Percentiles rank a stretch among this genome's conserved stretches.
Evolutionary conservation across 2,329 filamentous ascomycete species (phyloP).

Genomic region (Penicillium psychrosexuale): DNA sequence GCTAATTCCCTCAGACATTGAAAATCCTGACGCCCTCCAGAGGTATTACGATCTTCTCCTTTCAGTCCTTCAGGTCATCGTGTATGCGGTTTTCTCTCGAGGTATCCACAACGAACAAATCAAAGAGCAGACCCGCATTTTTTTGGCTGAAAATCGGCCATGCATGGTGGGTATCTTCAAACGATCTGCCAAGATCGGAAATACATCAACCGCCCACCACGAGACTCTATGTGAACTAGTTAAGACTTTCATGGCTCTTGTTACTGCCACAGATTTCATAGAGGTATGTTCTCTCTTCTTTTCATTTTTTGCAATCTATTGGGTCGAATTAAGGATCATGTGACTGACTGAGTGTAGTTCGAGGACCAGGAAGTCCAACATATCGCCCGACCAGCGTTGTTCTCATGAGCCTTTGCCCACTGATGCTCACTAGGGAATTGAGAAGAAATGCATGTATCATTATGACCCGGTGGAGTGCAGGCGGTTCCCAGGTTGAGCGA

Average conservation of each 20-base stretch:
- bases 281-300: constrained; percentile 62
- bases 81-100: constrained; percentile 74
- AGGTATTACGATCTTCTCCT: constrained; percentile 83
- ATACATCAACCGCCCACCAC: constrained; percentile 49
- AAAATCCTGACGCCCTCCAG: constrained; percentile 66
- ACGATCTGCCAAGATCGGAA: constrained; percentile 74
- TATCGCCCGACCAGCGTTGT: constrained; percentile 28
- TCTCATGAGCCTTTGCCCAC: constrained; percentile 27
- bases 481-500: constrained; percentile 16
- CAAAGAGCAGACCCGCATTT: constrained; percentile 70
- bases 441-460: constrained; percentile 20
- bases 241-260: constrained; percentile 78
- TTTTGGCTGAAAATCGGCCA: constrained; percentile 77
- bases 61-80: constrained; percentile 75
- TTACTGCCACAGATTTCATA: constrained; percentile 77
- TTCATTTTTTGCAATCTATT: neutral
- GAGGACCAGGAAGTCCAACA: constrained; percentile 42
- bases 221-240: constrained; percentile 71
- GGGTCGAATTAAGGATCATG: neutral
- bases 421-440: neutral
- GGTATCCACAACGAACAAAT: constrained; percentile 74
- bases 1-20: constrained; percentile 51
- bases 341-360: constrained; percentile 34
- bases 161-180: constrained; percentile 89
- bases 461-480: constrained; percentile 17